Conservation (phyloP, 1,139 yeast genomes). For the Hansenula lynferdii region DNA sequence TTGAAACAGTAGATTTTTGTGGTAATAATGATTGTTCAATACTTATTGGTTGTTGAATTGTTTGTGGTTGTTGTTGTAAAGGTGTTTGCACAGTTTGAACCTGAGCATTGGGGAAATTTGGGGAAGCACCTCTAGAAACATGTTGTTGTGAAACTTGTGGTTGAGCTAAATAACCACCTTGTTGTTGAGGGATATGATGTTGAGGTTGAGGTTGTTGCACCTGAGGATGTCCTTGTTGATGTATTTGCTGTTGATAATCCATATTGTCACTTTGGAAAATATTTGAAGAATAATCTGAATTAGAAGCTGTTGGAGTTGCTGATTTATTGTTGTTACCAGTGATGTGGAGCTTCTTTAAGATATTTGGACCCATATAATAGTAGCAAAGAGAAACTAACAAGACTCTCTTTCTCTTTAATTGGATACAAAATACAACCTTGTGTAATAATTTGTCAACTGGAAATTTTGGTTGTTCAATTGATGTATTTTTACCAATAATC, state of each 20-base stretch:
- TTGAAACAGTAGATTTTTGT: slow-evolving; percentile 53
- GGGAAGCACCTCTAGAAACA: neutral
- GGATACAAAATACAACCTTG: no score
- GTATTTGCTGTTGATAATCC: slow-evolving; percentile 7
- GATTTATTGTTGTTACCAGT: slow-evolving; percentile 8
- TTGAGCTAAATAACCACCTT: neutral
- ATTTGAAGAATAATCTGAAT: neutral
- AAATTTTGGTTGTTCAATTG: neutral
- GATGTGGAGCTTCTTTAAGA: slow-evolving; percentile 14
- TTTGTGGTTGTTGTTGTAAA: neutral
- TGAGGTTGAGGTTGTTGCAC: slow-evolving; percentile 4
- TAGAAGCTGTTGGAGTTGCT: neutral
- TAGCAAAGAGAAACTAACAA: no score
- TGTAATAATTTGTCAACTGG: no score
- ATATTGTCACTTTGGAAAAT: slow-evolving; percentile 1
- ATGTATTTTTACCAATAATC: neutral
- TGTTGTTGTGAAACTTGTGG: neutral
- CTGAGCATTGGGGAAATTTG: neutral
- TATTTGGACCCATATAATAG: slow-evolving; percentile 4
- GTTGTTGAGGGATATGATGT: slow-evolving; percentile 3
- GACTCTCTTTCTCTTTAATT: no score
- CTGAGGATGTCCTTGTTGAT: slow-evolving; percentile 3
- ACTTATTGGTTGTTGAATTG: slow-evolving; percentile 2
- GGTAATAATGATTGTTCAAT: slow-evolving; percentile 25
- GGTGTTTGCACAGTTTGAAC: neutral